phyloP scores from a whole-genome alignment of 805 yeast species.

The Starmerella floris region DNA sequence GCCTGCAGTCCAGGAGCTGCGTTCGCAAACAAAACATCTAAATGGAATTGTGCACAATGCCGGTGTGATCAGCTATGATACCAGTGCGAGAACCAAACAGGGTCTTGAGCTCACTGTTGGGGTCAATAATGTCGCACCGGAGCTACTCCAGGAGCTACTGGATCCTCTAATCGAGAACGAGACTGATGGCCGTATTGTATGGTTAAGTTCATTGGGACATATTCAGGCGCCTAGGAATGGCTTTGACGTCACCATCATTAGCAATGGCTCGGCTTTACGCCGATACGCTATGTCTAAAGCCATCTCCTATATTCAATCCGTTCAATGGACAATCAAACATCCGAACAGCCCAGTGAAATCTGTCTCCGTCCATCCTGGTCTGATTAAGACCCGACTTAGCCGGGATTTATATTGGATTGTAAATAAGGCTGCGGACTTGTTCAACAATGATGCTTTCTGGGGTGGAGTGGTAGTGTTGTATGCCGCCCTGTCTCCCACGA shows the following conservation, averaged over 20 bases:
- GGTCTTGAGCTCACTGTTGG: slow-evolving; percentile 38
- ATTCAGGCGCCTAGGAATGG: slow-evolving; percentile 25
- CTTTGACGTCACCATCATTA: slow-evolving; percentile 29
- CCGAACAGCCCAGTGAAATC: slow-evolving; percentile 26
- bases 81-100: slow-evolving; percentile 30
- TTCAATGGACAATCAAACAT: slow-evolving; percentile 28
- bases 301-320: slow-evolving; percentile 29
- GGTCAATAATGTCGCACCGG: slow-evolving; percentile 37
- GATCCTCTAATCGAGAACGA: slow-evolving; percentile 30
- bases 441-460: slow-evolving; percentile 22
- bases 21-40: slow-evolving; percentile 5
- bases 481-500: slow-evolving; percentile 33
- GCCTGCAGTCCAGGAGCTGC: slow-evolving; percentile 18
- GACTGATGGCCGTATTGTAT: slow-evolving; percentile 33
- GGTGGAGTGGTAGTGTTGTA: slow-evolving; percentile 37
- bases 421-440: not conserved
- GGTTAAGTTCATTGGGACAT: slow-evolving; percentile 35
- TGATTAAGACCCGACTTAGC: slow-evolving; percentile 28
- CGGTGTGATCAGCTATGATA: slow-evolving; percentile 25
- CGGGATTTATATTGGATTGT: slow-evolving; percentile 19
- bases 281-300: slow-evolving; percentile 36
- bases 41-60: slow-evolving; percentile 23
- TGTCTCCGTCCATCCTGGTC: slow-evolving; percentile 34
- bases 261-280: slow-evolving; percentile 7
- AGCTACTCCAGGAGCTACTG: slow-evolving; percentile 29